phyloP scores from a whole-genome alignment of 192 early-diverging fungal species.

The Spizellomyces punctatus region DNA sequence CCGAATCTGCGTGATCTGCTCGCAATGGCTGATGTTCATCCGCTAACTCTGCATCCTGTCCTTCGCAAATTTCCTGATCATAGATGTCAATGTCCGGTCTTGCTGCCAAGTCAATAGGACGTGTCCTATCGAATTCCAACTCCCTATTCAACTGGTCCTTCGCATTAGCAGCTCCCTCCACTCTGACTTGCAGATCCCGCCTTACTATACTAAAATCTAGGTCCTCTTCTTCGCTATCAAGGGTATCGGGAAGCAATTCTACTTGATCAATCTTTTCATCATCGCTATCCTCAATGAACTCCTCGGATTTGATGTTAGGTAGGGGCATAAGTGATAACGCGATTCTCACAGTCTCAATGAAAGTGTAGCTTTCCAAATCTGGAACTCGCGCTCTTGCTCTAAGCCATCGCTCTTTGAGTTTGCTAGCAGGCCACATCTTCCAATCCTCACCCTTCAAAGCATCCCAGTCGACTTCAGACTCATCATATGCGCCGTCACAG shows the following conservation, averaged over 20 bases:
- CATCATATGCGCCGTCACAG: conserved; percentile 5
- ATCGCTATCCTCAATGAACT: neutral
- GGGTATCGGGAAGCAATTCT: neutral
- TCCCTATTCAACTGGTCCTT: too few relatives aligned
- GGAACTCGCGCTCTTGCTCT: conserved; percentile 6
- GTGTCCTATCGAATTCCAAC: too few relatives aligned
- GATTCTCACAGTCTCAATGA: conserved; percentile 1
- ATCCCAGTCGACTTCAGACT: conserved; percentile 1
- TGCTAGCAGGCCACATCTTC: neutral
- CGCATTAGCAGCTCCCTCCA: too few relatives aligned
- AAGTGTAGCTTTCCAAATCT: conserved; percentile 2
- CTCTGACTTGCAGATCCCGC: too few relatives aligned
- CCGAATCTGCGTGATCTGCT: too few relatives aligned
- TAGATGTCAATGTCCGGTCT: too few relatives aligned
- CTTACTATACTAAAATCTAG: too few relatives aligned
- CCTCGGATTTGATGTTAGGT: neutral
- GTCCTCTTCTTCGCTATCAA: neutral
- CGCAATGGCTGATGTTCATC: too few relatives aligned
- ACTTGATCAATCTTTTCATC: neutral
- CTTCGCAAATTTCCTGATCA: too few relatives aligned
- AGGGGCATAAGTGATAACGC: neutral
- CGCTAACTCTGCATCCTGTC: too few relatives aligned
- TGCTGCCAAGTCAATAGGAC: too few relatives aligned
- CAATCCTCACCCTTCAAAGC: neutral
- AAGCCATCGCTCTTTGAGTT: neutral